Percentiles rank a stretch among this genome's conserved stretches.
These are phyloP conservation scores for Geranium incanum DNA, from an alignment of 441 rosid genomes.

Conservation along the genomic window DNA sequence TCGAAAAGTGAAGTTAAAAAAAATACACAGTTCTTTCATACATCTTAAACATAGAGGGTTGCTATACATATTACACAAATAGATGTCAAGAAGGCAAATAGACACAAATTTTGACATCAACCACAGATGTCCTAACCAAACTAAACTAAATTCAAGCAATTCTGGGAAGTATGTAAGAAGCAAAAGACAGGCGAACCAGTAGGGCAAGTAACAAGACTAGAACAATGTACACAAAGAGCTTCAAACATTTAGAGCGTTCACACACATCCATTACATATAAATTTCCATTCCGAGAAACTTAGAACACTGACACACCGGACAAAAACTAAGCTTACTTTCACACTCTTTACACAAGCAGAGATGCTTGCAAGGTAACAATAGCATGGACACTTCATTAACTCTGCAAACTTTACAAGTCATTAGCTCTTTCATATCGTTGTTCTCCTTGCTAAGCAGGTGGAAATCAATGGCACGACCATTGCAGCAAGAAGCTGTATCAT, in stretches of 20 bases:
- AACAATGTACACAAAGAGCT: not conserved
- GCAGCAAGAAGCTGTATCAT: constrained; percentile 86
- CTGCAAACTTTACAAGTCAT: constrained; percentile 72
- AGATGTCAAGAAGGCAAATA: too few relatives aligned
- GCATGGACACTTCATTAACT: constrained; percentile 62
- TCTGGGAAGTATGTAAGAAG: not conserved
- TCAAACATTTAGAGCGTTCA: not conserved
- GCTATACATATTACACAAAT: too few relatives aligned
- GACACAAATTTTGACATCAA: too few relatives aligned
- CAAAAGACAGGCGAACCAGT: not conserved
- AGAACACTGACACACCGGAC: constrained; percentile 72
- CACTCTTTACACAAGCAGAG: constrained; percentile 87
- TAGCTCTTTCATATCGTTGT: constrained; percentile 34
- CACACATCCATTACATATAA: constrained; percentile 40
- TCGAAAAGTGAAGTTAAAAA: too few relatives aligned
- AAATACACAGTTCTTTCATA: too few relatives aligned
- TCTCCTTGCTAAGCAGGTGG: constrained; percentile 44
- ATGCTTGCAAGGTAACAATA: constrained; percentile 90
- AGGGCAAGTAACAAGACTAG: not conserved
- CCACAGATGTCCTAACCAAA: too few relatives aligned
- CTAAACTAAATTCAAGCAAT: not conserved
- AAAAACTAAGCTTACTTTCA: constrained; percentile 69
- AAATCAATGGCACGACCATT: constrained; percentile 52
- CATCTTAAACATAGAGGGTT: too few relatives aligned
- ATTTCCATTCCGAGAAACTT: constrained; percentile 75